Conservation (phyloP, 805 yeast species). For the Saccharomycopsis sp. region DNA sequence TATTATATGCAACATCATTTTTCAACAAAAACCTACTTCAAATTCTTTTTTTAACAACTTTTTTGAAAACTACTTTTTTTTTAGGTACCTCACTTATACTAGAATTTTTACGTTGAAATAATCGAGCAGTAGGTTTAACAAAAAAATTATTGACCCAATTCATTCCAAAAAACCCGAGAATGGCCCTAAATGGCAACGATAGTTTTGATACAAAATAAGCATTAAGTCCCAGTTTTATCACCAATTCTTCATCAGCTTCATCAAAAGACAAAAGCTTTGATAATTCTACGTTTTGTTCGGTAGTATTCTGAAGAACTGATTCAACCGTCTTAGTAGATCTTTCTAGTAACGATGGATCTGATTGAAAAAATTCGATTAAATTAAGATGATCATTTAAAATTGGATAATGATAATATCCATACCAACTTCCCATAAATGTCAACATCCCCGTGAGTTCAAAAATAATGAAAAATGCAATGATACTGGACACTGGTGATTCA, state of each 20-base stretch:
- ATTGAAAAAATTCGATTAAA: too few relatives aligned
- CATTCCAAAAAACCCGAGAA: slow-evolving; percentile 5
- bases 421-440: slow-evolving; percentile 8
- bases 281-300: not conserved
- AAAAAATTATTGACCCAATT: not conserved
- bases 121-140: too few relatives aligned
- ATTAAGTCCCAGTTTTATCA: slow-evolving; percentile 3
- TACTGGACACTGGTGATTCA: slow-evolving; percentile 2
- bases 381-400: not conserved
- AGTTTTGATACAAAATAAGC: slow-evolving; percentile 6
- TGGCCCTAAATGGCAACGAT: slow-evolving; percentile 10
- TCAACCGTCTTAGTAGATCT: slow-evolving; percentile 6
- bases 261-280: slow-evolving; percentile 2
- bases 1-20: too few relatives aligned
- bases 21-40: too few relatives aligned
- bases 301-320: not conserved
- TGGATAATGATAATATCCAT: slow-evolving; percentile 4
- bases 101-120: too few relatives aligned
- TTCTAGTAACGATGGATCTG: not conserved
- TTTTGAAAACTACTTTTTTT: slow-evolving; percentile 91
- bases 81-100: slow-evolving; percentile 93
- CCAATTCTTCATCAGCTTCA: slow-evolving; percentile 1
- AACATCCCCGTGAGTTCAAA: slow-evolving; percentile 9
- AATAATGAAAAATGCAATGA: slow-evolving; percentile 6
- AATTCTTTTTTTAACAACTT: too few relatives aligned